Percentiles rank a stretch among this genome's conserved stretches.
Evolutionary conservation across 345 rosid species (phyloP).

Genomic region (Camelina laxa): DNA sequence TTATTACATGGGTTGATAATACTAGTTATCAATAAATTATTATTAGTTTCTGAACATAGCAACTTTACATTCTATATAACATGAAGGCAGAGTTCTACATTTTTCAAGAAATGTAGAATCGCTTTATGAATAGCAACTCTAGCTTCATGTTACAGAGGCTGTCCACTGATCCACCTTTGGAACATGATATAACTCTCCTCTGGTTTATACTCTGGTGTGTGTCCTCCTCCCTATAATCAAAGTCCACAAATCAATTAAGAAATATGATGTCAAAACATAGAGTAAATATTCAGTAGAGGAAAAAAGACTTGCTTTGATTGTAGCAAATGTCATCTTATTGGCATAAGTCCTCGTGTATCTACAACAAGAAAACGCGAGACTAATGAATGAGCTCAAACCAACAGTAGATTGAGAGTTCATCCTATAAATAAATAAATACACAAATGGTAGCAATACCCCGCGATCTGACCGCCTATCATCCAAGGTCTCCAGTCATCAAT

Average conservation of each 20-base stretch:
- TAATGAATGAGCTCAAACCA: background rate
- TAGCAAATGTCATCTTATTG: constrained; percentile 73
- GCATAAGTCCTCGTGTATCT: constrained; percentile 74
- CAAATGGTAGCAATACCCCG: constrained; percentile 33
- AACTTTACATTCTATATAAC: too few relatives aligned
- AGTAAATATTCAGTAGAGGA: background rate
- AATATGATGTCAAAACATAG: constrained; percentile 19
- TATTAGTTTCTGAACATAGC: too few relatives aligned
- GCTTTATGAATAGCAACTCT: background rate
- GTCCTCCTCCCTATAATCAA: constrained; percentile 69
- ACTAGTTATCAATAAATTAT: too few relatives aligned
- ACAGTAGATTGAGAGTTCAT: background rate
- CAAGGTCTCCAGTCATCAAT: constrained; percentile 72
- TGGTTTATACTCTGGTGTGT: constrained; percentile 62
- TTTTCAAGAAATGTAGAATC: background rate
- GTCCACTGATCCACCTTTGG: constrained; percentile 44
- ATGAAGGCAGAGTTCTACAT: too few relatives aligned
- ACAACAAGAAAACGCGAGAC: background rate
- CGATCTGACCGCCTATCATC: constrained; percentile 58
- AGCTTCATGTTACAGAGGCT: constrained; percentile 27
- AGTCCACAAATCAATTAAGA: background rate
- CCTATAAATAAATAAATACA: background rate
- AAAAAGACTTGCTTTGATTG: constrained; percentile 57
- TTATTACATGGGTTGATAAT: too few relatives aligned
- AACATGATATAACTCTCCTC: constrained; percentile 57